Evolutionary conservation across 495 filamentous ascomycete genomes (phyloP).

Genomic region (Xylaria castorea): DNA sequence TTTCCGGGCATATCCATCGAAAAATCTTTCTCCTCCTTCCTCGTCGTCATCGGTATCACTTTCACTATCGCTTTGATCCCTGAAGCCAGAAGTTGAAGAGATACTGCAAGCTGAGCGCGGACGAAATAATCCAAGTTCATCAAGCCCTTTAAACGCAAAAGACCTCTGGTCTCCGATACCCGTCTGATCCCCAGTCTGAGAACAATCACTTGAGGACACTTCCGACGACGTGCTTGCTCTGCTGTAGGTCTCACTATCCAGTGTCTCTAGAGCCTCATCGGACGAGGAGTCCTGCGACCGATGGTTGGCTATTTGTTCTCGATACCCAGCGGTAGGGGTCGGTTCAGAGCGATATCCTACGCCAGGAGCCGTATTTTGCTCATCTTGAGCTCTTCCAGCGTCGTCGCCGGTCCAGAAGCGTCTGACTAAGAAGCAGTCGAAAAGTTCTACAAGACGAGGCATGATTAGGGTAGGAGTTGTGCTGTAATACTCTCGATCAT

Average conservation of each 20-base stretch:
- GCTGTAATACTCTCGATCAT: neutral
- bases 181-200: too few relatives aligned
- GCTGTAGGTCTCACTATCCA: neutral
- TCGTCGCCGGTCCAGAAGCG: neutral
- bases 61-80: neutral
- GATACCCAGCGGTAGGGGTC: neutral
- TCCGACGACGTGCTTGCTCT: neutral
- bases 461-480: neutral
- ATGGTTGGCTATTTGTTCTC: neutral
- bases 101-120: neutral
- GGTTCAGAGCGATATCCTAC: neutral
- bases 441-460: neutral
- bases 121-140: neutral
- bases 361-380: neutral
- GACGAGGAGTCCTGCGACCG: neutral
- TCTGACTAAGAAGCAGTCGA: conserved; percentile 1
- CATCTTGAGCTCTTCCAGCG: neutral
- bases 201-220: neutral
- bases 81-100: neutral
- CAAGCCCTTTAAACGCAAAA: neutral
- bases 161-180: neutral
- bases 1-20: neutral
- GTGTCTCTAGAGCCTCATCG: neutral
- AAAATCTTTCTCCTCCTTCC: neutral
- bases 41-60: neutral